Evolutionary conservation across 1,284 basidiomycete genomes (phyloP), one percentile per base, ranked within the genome.

Genomic region (Fomitopsis pinicola): DNA sequence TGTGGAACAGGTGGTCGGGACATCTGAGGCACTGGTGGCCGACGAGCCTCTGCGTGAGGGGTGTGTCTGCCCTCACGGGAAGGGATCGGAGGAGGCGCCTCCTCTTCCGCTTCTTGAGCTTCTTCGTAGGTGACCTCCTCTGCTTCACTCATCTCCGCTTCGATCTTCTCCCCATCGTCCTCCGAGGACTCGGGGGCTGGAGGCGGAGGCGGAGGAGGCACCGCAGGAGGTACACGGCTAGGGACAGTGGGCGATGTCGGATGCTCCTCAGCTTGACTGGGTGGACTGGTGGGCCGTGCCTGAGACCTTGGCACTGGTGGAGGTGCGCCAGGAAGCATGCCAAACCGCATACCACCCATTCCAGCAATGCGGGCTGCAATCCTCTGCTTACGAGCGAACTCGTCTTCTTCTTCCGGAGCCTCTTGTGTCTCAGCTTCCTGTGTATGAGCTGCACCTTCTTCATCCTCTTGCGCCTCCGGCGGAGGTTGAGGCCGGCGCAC

Each of bases 321-420:
- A 17, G 65, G 63, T 35, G 67, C 55, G 4, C 64, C 64, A n/a
- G 76, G 88, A 64, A 89, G 69, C 87, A 91, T 89, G 9, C 89
- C 90, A 64, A 92, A 81, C 35, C 88, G 80, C 85, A 90, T 86
- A 5, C 89, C 90, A 42, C 90, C 90, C 84, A 89, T 87, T 14
- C 79, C 81, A 12, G 85, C 87, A 60, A 92, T 73, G 71, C 87
- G 87, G 22, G 86, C 81, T 12, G 88, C 78, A 69, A 92, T 91
- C 28, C 88, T 78, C 64, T 83, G 84, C 72, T 85, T 88, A 50
- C 89, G 77, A n/a, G 84, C 84, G 45, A 76, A 77, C 66, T 91
- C 88, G 55, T 88, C 86, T 60, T 87, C 86, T 59, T 83, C 82
- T 5, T 83, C 82, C 5, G 75, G 76, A 9, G 73, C 59, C 45